These are phyloP conservation scores for Solanum sitiens DNA, from an alignment of 257 asterid genomes.

Conservation along the genomic window DNA sequence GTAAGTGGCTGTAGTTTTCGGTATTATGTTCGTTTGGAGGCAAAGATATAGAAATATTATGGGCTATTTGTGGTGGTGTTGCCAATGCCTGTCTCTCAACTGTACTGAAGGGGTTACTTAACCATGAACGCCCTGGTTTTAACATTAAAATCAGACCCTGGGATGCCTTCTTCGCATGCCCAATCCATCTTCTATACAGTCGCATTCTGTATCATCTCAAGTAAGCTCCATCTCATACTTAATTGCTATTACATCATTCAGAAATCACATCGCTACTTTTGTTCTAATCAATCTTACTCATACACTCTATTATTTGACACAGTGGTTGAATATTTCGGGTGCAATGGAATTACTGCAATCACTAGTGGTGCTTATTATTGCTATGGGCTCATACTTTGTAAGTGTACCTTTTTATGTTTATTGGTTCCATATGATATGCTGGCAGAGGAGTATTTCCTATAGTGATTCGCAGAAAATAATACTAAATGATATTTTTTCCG, in stretches of 20 bases:
- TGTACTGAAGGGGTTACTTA: constrained; percentile 40
- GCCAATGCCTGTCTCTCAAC: constrained; percentile 20
- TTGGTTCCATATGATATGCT: not conserved
- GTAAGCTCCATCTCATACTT: constrained; percentile 20
- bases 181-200: constrained; percentile 48
- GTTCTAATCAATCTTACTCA: too few relatives aligned
- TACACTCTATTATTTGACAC: constrained; percentile 4
- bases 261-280: too few relatives aligned
- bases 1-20: constrained; percentile 47
- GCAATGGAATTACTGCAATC: constrained; percentile 34
- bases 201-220: constrained; percentile 30
- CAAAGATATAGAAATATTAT: constrained; percentile 58
- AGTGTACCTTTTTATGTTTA: constrained; percentile 1
- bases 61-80: constrained; percentile 57
- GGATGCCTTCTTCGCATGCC: constrained; percentile 94
- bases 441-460: not conserved
- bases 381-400: constrained; percentile 59
- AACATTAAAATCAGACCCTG: constrained; percentile 61
- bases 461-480: not conserved
- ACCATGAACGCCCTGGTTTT: constrained; percentile 66
- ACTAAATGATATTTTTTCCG: not conserved
- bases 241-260: not conserved
- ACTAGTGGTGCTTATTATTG: constrained; percentile 24
- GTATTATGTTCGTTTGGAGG: constrained; percentile 36
- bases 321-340: constrained; percentile 51